Percentiles rank a stretch among this genome's conserved stretches.
Conservation (phyloP, 805 yeast genomes). For the Ogataea haglerorum region DNA sequence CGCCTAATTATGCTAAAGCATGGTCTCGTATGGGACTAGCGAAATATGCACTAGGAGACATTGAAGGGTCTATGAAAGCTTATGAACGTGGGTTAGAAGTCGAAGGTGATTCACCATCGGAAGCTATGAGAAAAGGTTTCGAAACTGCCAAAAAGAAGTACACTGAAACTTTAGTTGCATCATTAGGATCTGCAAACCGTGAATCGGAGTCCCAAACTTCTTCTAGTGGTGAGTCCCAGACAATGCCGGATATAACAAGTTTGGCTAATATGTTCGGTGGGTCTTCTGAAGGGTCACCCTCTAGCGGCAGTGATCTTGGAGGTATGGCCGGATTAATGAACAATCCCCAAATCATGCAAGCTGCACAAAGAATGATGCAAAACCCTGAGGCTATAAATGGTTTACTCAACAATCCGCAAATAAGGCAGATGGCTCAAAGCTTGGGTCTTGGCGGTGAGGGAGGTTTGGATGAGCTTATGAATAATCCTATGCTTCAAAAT, state of each 20-base stretch:
- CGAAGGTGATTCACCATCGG: constrained; percentile 82
- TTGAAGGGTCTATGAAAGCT: constrained; percentile 85
- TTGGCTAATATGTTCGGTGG: constrained; percentile 56
- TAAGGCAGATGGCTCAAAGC: constrained; percentile 79
- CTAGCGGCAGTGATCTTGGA: constrained; percentile 64
- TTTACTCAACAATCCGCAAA: constrained; percentile 75
- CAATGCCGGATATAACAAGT: constrained; percentile 68
- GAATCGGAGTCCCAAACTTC: constrained; percentile 19
- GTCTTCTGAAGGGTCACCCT: constrained; percentile 67
- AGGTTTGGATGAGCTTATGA: constrained; percentile 63
- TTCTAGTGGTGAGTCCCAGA: constrained; percentile 18
- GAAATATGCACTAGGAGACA: constrained; percentile 88
- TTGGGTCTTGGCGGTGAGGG: constrained; percentile 64
- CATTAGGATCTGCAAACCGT: constrained; percentile 28
- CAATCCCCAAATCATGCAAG: constrained; percentile 90
- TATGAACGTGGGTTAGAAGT: constrained; percentile 82
- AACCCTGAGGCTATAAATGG: constrained; percentile 74
- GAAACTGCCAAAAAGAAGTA: constrained; percentile 90
- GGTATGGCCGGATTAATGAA: constrained; percentile 67
- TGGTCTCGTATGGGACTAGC: constrained; percentile 95
- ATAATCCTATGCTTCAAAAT: constrained; percentile 72
- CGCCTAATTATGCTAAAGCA: constrained; percentile 84
- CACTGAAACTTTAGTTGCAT: constrained; percentile 61
- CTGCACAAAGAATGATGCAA: constrained; percentile 84
- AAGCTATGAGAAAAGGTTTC: constrained; percentile 87